Base-by-base conservation (phyloP, 2,329 filamentous ascomycete genomes). In the Ophiostoma sp. region DNA sequence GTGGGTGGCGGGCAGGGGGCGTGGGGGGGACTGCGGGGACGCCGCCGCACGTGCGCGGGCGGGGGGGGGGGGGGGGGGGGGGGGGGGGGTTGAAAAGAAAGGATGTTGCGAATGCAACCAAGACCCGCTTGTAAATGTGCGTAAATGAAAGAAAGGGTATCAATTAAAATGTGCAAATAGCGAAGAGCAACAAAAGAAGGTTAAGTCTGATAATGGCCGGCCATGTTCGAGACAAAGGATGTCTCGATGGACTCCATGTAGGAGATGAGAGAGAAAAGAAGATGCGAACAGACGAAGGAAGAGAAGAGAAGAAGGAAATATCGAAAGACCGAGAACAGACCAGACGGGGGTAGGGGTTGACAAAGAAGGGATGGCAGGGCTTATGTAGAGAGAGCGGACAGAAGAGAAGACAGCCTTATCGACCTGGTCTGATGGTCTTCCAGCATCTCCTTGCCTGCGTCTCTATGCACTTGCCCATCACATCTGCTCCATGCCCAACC, bases 291-390 rank as follows among this genome's bases (percentile, higher is more conserved):
- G 25, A 50, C 25, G 4, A 64, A 25, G 63, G 48, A 42, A 39
- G 48, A 68, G 25, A 45, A 55, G 22, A n/a, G 50, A 22, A 39
- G n/a, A 36, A 57, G 31, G 28, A 42, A 59, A 2, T 11, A 70
- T 17, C 25, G 11, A 39, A 48, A 45, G 63, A 48, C 1, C 15
- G 36, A 39, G 50, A 61, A 59, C n/a, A 70, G 31, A 55, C 45
- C 68, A 36, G 68, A 70, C 48, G 66, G 48, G 68, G 69, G 52
- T 45, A 59, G 48, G 69, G 52, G 69, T n/a, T 9, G 36, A 42
- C 31, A 28, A 45, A 45, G 69, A 59, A 28, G 55, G 39, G 17
- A 63, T 33, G 36, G 25, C 33, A 50, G 25, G 69, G 39, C n/a
- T 50, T 50, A 71, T 70, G 61, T 28, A 9, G 12, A 31, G n/a